phyloP scores from a whole-genome alignment of 345 rosid species.

The Arabidopsis arenosa region DNA sequence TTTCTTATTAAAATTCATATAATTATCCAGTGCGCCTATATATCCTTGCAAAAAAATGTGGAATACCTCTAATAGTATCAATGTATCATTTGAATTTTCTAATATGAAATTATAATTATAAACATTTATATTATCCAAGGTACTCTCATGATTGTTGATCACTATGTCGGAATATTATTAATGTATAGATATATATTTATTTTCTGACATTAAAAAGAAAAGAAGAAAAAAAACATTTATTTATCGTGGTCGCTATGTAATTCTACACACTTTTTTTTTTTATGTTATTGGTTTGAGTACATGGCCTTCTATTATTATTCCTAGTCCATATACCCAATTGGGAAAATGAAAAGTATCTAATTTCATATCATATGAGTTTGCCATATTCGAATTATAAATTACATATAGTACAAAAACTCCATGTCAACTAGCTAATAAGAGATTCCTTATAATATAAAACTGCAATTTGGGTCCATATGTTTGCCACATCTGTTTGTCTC shows the following conservation, averaged over 20 bases:
- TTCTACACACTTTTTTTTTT: not conserved
- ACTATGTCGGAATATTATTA: not conserved
- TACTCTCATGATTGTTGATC: constrained; percentile 5
- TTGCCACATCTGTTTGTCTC: constrained; percentile 52
- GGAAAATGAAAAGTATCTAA: constrained; percentile 56
- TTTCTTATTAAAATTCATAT: too few species aligned
- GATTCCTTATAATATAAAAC: constrained; percentile 27
- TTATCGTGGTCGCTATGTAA: not conserved
- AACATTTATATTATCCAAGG: not conserved
- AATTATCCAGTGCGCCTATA: not conserved
- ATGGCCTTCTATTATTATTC: constrained; percentile 40
- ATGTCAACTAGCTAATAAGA: constrained; percentile 30
- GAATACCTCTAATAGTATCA: not conserved
- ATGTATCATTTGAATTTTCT: not conserved
- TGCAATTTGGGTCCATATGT: constrained; percentile 57
- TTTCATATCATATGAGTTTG: constrained; percentile 27
- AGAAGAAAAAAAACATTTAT: not conserved
- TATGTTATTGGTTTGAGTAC: constrained; percentile 27
- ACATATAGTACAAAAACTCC: constrained; percentile 35
- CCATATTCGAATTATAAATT: constrained; percentile 22
- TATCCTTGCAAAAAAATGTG: not conserved
- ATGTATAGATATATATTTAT: not conserved
- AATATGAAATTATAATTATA: not conserved
- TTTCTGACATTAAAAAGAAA: constrained; percentile 15
- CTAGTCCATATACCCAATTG: constrained; percentile 67